Percentiles rank a stretch among this genome's conserved stretches.
phyloP scores from a whole-genome alignment of 805 yeast genomes.

The Candida mattraensis region DNA sequence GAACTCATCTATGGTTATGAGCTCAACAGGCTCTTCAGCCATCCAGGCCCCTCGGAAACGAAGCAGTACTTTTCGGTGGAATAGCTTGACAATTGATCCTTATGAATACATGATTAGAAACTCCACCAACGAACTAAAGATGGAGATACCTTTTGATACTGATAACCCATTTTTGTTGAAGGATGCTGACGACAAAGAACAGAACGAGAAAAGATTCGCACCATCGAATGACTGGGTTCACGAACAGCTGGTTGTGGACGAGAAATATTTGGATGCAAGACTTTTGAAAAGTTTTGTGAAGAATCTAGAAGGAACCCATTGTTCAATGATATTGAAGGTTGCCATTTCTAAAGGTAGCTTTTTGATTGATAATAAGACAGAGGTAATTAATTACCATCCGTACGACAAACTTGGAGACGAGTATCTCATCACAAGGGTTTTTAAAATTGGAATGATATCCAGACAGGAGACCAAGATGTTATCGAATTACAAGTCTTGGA shows the following conservation, averaged over 20 bases:
- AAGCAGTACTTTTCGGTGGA: conserved; percentile 34
- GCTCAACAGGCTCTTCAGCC: conserved; percentile 8
- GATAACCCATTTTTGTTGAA: conserved; percentile 27
- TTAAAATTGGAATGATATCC: conserved; percentile 41
- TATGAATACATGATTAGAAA: conserved; percentile 36
- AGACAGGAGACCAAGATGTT: conserved; percentile 39
- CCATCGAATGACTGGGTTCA: conserved; percentile 13
- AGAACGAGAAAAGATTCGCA: conserved; percentile 2
- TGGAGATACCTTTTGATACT: conserved; percentile 15
- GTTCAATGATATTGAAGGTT: conserved; percentile 28
- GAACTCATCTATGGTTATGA: conserved; percentile 10
- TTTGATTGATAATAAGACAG: conserved; percentile 19
- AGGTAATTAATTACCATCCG: conserved; percentile 10
- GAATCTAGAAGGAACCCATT: conserved; percentile 17
- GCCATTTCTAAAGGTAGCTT: conserved; percentile 28
- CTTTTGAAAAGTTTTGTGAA: conserved; percentile 16
- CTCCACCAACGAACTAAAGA: conserved; percentile 23
- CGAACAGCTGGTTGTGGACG: conserved; percentile 10
- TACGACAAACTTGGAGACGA: conserved; percentile 19
- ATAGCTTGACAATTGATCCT: conserved; percentile 32
- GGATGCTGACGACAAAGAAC: not conserved
- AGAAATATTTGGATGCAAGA: conserved; percentile 18
- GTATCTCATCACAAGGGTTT: conserved; percentile 34
- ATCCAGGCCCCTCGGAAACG: conserved; percentile 21
- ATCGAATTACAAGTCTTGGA: conserved; percentile 38